phyloP scores from a whole-genome alignment of 225 moss, liverwort and hornwort genomes.

The Marchantia polymorpha region DNA sequence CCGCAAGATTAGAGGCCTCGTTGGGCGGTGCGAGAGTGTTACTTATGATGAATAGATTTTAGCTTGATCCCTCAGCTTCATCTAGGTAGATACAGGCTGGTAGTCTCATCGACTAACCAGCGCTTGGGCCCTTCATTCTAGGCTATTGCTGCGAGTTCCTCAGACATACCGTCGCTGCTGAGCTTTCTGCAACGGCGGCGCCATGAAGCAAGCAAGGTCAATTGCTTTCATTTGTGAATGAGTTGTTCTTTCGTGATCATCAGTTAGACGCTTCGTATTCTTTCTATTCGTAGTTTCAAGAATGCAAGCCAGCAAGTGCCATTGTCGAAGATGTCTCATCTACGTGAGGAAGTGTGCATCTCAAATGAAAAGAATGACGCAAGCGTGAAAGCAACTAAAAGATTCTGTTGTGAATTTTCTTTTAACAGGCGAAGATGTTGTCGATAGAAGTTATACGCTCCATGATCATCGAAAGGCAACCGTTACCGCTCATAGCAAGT shows the following conservation, averaged over 20 bases:
- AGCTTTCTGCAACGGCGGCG: conserved; percentile 85
- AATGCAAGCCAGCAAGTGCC: neutral
- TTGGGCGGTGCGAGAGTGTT: neutral
- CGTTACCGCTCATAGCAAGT: conserved; percentile 72
- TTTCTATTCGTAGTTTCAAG: neutral
- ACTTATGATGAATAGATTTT: neutral
- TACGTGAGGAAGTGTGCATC: too few relatives aligned
- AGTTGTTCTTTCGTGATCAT: neutral
- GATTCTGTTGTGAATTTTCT: conserved; percentile 11
- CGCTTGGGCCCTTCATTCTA: conserved; percentile 12
- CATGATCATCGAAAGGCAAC: conserved; percentile 87
- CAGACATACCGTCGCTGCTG: conserved; percentile 70
- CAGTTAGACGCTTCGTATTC: neutral
- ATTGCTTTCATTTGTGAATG: neutral
- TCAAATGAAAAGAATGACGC: too few relatives aligned
- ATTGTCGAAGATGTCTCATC: too few relatives aligned
- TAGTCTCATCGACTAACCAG: neutral
- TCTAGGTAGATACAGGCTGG: too few relatives aligned
- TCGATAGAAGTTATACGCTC: conserved; percentile 77
- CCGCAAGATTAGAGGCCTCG: too few relatives aligned
- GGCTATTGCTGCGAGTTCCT: conserved; percentile 94
- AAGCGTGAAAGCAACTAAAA: too few relatives aligned
- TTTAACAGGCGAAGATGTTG: conserved; percentile 71
- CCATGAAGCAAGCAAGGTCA: conserved; percentile 74
- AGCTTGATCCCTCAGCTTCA: neutral